Percentiles rank a stretch among this genome's conserved stretches.
Evolutionary conservation across 2,329 filamentous ascomycete species (phyloP).

Genomic region (Didymella glomerata): DNA sequence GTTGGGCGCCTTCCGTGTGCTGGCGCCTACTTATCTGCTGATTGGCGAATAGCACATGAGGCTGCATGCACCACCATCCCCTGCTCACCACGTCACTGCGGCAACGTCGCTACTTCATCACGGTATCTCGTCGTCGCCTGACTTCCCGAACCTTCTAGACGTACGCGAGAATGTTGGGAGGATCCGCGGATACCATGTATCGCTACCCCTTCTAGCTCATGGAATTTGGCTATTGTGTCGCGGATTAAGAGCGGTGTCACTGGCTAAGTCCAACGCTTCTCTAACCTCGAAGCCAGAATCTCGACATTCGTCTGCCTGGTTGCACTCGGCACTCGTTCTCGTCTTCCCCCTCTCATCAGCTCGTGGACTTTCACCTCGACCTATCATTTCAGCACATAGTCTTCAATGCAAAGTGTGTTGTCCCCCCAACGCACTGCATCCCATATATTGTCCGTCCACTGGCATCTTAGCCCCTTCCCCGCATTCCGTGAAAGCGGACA

Average conservation of each 20-base stretch:
- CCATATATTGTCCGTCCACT: slow-evolving; percentile 24
- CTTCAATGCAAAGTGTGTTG: slow-evolving; percentile 47
- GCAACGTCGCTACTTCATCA: slow-evolving; percentile 13
- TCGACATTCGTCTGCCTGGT: background rate
- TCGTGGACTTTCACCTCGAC: background rate
- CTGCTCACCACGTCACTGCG: slow-evolving; percentile 20
- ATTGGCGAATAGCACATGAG: slow-evolving; percentile 11
- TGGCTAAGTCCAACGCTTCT: background rate
- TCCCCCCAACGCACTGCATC: slow-evolving; percentile 33
- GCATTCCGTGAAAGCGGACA: slow-evolving; percentile 23
- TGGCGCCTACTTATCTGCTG: slow-evolving; percentile 13
- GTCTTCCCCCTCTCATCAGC: too few species aligned
- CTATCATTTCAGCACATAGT: slow-evolving; percentile 6
- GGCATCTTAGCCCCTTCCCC: slow-evolving; percentile 28
- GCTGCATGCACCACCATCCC: slow-evolving; percentile 11
- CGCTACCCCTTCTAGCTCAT: background rate
- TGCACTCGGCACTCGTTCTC: background rate
- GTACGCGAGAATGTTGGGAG: background rate
- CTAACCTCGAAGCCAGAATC: background rate
- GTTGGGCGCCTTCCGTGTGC: slow-evolving; percentile 6
- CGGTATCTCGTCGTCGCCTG: slow-evolving; percentile 10
- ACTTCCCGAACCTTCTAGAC: slow-evolving; percentile 11
- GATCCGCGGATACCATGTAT: slow-evolving; percentile 3
- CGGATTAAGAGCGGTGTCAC: background rate
- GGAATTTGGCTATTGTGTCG: background rate